phyloP scores from a whole-genome alignment of 2,329 filamentous ascomycete species.

The Sclerotinia subarctica region DNA sequence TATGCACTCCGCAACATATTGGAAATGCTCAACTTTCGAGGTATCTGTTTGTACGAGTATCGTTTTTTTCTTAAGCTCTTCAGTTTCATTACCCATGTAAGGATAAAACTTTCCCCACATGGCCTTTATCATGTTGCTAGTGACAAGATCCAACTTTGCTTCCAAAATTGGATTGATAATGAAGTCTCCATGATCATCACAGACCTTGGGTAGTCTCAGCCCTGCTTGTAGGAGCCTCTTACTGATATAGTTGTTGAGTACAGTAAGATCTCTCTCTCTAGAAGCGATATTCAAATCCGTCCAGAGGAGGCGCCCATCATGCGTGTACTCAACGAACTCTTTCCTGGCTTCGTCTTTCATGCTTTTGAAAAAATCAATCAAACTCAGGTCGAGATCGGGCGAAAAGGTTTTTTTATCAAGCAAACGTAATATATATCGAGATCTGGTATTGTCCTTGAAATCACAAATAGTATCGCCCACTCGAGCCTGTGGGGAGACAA shows the following conservation, averaged over 20 bases:
- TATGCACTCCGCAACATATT: neutral
- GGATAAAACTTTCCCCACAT: too few species aligned
- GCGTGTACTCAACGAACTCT: neutral
- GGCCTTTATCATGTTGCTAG: neutral
- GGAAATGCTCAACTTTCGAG: neutral
- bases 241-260: neutral
- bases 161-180: neutral
- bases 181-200: neutral
- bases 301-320: neutral
- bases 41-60: neutral
- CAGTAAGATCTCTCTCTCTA: too few species aligned
- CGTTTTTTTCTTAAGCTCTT: too few species aligned
- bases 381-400: neutral
- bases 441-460: neutral
- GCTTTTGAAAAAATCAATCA: neutral
- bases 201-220: neutral
- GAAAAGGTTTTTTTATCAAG: neutral
- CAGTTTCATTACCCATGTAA: too few species aligned
- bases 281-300: too few species aligned
- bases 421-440: neutral
- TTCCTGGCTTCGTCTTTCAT: neutral
- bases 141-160: neutral
- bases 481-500: fast-evolving
- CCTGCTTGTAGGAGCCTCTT: neutral
- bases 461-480: neutral